Evolutionary conservation across 257 asterid species (phyloP).

Genomic region (Rhazya stricta): DNA sequence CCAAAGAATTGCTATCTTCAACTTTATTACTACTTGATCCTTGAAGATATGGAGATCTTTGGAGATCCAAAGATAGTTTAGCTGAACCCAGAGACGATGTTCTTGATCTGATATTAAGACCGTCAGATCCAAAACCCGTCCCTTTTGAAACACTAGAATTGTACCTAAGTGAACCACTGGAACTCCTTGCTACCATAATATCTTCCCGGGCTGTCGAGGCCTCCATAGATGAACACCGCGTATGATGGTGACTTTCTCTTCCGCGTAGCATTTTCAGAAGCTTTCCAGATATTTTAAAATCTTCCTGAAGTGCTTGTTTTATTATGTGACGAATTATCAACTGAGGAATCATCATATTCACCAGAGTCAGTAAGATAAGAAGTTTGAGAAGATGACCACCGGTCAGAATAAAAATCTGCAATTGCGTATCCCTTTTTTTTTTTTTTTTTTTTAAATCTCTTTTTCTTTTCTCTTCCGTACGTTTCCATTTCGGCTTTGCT

Average conservation of each 20-base stretch:
- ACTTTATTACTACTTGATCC: conserved; percentile 28
- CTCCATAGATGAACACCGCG: conserved; percentile 33
- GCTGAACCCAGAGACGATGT: conserved; percentile 44
- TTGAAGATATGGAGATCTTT: conserved; percentile 31
- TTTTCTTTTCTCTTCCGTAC: no score
- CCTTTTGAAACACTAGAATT: conserved; percentile 19
- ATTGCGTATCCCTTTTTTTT: conserved; percentile 14
- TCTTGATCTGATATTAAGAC: conserved; percentile 24
- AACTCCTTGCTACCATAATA: conserved; percentile 21
- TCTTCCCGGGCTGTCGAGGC: conserved; percentile 29
- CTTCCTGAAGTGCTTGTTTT: conserved; percentile 32
- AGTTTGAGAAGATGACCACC: conserved; percentile 54
- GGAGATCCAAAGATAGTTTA: conserved; percentile 46
- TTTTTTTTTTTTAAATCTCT: no score
- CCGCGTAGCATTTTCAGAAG: conserved; percentile 53
- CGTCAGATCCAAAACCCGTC: conserved; percentile 24
- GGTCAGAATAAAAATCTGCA: conserved; percentile 46
- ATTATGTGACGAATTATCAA: conserved; percentile 29
- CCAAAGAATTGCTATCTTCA: conserved; percentile 21
- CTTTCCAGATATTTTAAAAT: conserved; percentile 49
- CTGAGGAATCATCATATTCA: conserved; percentile 42
- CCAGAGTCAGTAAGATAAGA: conserved; percentile 56
- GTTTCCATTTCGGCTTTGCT: no score
- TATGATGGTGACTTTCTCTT: conserved; percentile 33
- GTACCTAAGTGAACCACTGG: conserved; percentile 24